phyloP scores from a whole-genome alignment of 2,329 filamentous ascomycete genomes.

The Xylariaceae sp. region DNA sequence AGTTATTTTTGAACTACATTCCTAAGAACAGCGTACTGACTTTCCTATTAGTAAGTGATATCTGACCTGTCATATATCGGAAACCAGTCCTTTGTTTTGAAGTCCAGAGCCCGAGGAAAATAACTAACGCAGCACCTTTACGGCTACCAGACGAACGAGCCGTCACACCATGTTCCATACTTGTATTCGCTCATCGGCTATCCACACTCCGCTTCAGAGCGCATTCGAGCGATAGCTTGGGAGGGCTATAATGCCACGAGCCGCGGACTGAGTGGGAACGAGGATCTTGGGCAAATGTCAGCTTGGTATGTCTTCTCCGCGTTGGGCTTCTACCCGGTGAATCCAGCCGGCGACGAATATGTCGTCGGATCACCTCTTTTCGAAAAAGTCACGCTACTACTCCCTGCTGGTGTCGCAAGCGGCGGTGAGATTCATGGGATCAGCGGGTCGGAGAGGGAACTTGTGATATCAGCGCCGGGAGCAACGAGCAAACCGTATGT shows the following conservation, averaged over 20 bases:
- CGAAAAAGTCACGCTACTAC: constrained; percentile 39
- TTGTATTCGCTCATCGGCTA: constrained; percentile 43
- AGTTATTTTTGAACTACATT: no score
- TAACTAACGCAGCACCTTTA: no score
- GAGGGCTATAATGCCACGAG: constrained; percentile 45
- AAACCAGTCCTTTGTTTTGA: no score
- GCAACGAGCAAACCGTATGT: constrained; percentile 41
- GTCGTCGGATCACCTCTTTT: constrained; percentile 46
- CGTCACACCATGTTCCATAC: constrained; percentile 47
- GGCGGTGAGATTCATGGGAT: constrained; percentile 19
- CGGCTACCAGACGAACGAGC: constrained; percentile 47
- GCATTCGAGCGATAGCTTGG: constrained; percentile 37
- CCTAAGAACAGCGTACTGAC: no score
- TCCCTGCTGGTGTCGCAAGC: constrained; percentile 32
- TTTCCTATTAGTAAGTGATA: no score
- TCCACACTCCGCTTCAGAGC: constrained; percentile 37
- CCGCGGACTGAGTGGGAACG: constrained; percentile 45
- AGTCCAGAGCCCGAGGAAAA: no score
- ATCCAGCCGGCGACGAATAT: constrained; percentile 44
- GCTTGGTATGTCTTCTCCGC: constrained; percentile 48
- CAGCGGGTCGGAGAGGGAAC: constrained; percentile 20
- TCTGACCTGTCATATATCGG: no score
- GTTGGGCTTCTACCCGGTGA: constrained; percentile 46
- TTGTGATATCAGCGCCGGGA: constrained; percentile 41
- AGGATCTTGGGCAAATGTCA: constrained; percentile 50